Evolutionary conservation across 768 basidiomycete genomes (phyloP), one percentile per base, ranked within the genome.

Genomic region (Rhodosporidiobolus sp.): DNA sequence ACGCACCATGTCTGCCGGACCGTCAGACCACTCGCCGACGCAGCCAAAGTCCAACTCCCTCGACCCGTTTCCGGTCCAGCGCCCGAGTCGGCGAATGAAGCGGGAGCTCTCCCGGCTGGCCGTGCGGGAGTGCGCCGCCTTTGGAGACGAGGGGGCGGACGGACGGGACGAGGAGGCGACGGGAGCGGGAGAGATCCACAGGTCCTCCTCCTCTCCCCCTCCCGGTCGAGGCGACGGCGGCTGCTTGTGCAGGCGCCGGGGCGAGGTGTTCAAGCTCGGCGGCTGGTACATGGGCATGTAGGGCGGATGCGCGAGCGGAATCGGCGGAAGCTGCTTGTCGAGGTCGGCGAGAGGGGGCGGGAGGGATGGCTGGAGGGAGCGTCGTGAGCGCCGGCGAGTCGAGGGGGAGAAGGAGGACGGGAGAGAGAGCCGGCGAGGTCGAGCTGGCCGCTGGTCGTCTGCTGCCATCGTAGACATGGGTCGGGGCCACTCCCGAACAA

Each of bases 1-100:
- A 46, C 74, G n/a, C 52, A 75, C 74, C 55, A 69, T 24, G 56
- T 75, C 74, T 5, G 64, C 60, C 24, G 67, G 70, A 1, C 70
- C 70, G 7, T 66, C 70, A 1, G 54, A 35, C 60, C 61, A 66
- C 10, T 72, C 74, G 1, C 74, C 74, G 30, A 61, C 74, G 59
- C 74, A 72, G 3, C 70, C 74, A 43, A 75, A 75, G 26, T 75
- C 74, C 34, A 75, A 56, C 26, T 63, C 65, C n/a, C 22, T 16
- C 56, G 49, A 35, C 14, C 14, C 16, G 48, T 50, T 12, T 7
- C 14, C 58, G 12, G 63, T 53, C 56, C 61, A 63, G 32, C 66
- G 55, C 11, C 35, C 14, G 4, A 67, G 66, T 24, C 53, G 50
- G 6, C 66, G 65, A 20, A 30, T 38, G 32, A 72, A 49, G 34